phyloP scores from a whole-genome alignment of 2,329 filamentous ascomycete species.

The Colletotrichum spinosum region DNA sequence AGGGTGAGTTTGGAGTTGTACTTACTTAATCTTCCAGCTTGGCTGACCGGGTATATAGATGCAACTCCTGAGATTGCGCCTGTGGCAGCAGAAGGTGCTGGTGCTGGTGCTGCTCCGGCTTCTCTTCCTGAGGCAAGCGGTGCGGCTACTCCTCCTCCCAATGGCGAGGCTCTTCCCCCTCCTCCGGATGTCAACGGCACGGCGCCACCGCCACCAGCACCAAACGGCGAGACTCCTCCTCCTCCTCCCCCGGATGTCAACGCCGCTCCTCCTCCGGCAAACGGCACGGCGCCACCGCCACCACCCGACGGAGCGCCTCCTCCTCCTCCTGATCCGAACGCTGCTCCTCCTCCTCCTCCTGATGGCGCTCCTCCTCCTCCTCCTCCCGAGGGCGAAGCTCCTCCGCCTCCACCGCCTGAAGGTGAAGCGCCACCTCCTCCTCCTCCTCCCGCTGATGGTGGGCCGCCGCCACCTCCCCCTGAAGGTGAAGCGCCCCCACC shows the following conservation, averaged over 20 bases:
- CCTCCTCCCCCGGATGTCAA: background rate
- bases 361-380: constrained; percentile 3
- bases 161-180: constrained; percentile 6
- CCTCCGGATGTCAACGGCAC: too few relatives aligned
- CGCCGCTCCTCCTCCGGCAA: too few relatives aligned
- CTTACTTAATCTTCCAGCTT: background rate
- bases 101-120: background rate
- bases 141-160: constrained; percentile 1
- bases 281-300: background rate
- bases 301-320: background rate
- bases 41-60: background rate
- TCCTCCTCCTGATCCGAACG: constrained; percentile 3
- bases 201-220: background rate
- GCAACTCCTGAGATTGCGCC: constrained; percentile 2
- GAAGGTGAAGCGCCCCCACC: background rate
- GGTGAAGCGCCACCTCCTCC: constrained; percentile 8
- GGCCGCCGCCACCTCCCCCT: constrained; percentile 12
- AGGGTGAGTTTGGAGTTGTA: background rate
- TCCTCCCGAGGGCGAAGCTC: background rate
- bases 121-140: constrained; percentile 1
- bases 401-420: constrained; percentile 9
- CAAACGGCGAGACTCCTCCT: constrained; percentile 1
- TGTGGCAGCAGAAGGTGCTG: constrained; percentile 23
- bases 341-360: constrained; percentile 10
- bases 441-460: constrained; percentile 5